Base-by-base conservation (phyloP, 208 protist species). In the Plasmodiophora brassicae region DNA sequence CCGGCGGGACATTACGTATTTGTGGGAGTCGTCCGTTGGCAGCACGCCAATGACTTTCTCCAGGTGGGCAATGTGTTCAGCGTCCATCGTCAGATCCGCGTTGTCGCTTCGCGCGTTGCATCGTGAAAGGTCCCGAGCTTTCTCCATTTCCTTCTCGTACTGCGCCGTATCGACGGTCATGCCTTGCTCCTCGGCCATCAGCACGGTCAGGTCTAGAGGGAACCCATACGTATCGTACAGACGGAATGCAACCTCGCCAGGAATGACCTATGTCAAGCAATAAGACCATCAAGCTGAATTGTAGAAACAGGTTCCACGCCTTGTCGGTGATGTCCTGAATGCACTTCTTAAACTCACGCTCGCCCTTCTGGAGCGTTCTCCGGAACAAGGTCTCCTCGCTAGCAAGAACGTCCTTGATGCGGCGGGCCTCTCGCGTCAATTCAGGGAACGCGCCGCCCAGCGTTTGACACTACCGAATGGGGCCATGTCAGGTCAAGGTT, bases 371-470 rank as follows among this genome's bases (percentile, higher is more conserved):
- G 90, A 98, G 97, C 25, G 97, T 99, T 87, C 94, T 94, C 32
- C 93, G 93, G 91, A 99, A 99, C 32, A 94, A 94, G 83, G 91
- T 87, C 93, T 99, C 97, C 93, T 99, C 98, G 83, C 97, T 95
- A 0, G 91, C 87, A 44, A 99, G 90, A 43, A 98, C 94, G 39
- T 93, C 91, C 86, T 95, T 94, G 10, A 98, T 95, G 78, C 94
- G 54, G 0, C 96, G 92, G 71, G 90, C 91, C 41, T 95, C 90
- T 22, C 94, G 91, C 78, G 90, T 50, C 10, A 99, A 91, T 90
- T 98, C 96, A 8, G 96, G 94, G 93, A 98, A 99, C 86, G 95
- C 95, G 8, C 93, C 91, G 35, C 97, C 97, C 1, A 92, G 71
- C 10, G 1, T n/a, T n/a, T n/a, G n/a, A n/a, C n/a, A n/a, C n/a